Conservation (phyloP, 768 basidiomycete genomes). For the Boletus bicolor region DNA sequence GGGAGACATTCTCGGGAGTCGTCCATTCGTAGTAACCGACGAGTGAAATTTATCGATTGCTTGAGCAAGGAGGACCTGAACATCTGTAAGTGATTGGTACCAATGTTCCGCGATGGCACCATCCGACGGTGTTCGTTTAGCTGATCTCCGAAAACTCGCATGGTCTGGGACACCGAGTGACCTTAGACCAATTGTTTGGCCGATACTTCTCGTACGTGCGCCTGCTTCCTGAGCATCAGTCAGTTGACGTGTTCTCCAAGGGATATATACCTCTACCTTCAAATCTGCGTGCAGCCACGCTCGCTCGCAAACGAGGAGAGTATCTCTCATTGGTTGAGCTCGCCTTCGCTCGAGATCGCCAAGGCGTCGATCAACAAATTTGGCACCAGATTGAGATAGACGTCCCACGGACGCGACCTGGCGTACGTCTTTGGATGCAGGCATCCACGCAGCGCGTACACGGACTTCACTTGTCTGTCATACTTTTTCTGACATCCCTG, state of each 20-base stretch:
- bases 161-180: conserved; percentile 93
- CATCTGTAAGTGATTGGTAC: conserved; percentile 53
- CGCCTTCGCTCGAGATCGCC: conserved; percentile 82
- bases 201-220: conserved; percentile 76
- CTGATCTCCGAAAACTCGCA: conserved; percentile 83
- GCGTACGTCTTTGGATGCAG: conserved; percentile 89
- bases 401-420: conserved; percentile 92
- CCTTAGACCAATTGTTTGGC: conserved; percentile 91
- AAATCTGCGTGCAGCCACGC: conserved; percentile 67
- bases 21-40: conserved; percentile 74
- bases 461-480: background rate
- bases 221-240: background rate
- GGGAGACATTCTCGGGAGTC: conserved; percentile 69
- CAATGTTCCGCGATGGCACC: background rate
- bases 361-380: conserved; percentile 90
- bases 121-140: conserved; percentile 34
- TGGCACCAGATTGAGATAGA: conserved; percentile 99
- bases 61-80: conserved; percentile 74
- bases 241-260: conserved; percentile 38
- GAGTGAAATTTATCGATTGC: conserved; percentile 80
- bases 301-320: conserved; percentile 89
- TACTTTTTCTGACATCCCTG: conserved; percentile 20
- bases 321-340: conserved; percentile 87
- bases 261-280: conserved; percentile 89
- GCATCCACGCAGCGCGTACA: conserved; percentile 83